A percentile compares a stretch with the other conserved stretches of the same genome.
phyloP scores from a whole-genome alignment of 495 filamentous ascomycete species.

The Xylaria cubensis region DNA sequence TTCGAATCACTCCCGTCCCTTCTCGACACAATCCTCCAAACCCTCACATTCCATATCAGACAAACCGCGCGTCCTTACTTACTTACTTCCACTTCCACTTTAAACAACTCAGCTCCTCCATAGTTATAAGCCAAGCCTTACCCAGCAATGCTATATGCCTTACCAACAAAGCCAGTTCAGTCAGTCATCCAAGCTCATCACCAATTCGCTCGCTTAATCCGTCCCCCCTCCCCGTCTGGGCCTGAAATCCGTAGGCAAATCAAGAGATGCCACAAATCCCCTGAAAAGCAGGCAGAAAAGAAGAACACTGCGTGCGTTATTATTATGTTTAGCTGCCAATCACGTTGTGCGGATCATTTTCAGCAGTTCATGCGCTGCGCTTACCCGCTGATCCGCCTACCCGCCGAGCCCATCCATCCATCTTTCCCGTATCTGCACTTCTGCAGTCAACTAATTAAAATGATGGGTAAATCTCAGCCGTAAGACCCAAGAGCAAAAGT shows the following conservation, averaged over 20 bases:
- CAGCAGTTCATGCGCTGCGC: slow-evolving; percentile 20
- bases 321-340: slow-evolving; percentile 5
- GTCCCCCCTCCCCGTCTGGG: neutral
- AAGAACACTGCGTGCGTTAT: slow-evolving; percentile 12
- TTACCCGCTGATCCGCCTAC: neutral
- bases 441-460: neutral
- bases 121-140: slow-evolving; percentile 9
- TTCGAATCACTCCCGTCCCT: neutral
- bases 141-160: slow-evolving; percentile 13
- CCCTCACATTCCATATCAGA: neutral
- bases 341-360: neutral
- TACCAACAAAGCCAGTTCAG: neutral
- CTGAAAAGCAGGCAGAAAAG: neutral
- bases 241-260: slow-evolving; percentile 14
- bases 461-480: neutral
- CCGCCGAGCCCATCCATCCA: neutral
- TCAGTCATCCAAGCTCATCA: neutral
- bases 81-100: neutral
- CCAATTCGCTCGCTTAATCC: slow-evolving; percentile 18
- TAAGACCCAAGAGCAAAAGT: neutral
- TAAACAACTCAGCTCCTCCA: slow-evolving; percentile 7
- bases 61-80: neutral
- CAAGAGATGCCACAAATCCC: slow-evolving; percentile 9
- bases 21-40: neutral
- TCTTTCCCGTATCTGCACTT: neutral